A percentile compares a stretch with the other conserved stretches of the same genome.
Conservation (phyloP, 805 yeast species). For the Aciculoconidium aculeatum region DNA sequence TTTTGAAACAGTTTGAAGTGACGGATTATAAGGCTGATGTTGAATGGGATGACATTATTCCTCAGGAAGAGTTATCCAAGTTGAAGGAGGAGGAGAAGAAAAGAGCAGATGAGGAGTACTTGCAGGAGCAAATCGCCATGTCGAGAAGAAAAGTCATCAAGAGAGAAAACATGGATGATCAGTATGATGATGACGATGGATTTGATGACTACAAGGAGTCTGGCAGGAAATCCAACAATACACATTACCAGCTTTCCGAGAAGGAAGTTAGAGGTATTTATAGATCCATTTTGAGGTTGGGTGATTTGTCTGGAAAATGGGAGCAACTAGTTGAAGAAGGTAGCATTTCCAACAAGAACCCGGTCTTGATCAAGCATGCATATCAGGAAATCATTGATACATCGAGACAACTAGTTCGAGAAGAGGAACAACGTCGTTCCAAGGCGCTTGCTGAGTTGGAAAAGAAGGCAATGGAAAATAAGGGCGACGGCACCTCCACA, state of each 20-base stretch:
- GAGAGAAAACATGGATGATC: slow-evolving; percentile 29
- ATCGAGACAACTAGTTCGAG: slow-evolving; percentile 55
- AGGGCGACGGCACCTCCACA: slow-evolving; percentile 40
- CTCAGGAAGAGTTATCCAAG: slow-evolving; percentile 84
- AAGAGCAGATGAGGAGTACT: slow-evolving; percentile 76
- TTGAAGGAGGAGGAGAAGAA: slow-evolving; percentile 89
- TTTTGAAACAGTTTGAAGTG: slow-evolving; percentile 93
- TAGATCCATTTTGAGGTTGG: slow-evolving; percentile 73
- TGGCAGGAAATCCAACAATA: slow-evolving; percentile 25
- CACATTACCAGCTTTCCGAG: slow-evolving; percentile 59
- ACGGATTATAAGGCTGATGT: slow-evolving; percentile 98
- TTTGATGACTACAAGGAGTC: slow-evolving; percentile 25
- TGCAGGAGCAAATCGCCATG: slow-evolving; percentile 87
- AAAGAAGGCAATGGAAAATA: slow-evolving; percentile 46
- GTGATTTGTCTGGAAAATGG: slow-evolving; percentile 73
- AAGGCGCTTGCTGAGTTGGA: slow-evolving; percentile 54
- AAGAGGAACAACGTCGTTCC: slow-evolving; percentile 60
- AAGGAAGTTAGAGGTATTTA: slow-evolving; percentile 83
- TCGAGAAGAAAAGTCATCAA: slow-evolving; percentile 75
- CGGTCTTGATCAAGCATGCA: slow-evolving; percentile 68
- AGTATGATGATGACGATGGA: slow-evolving; percentile 31
- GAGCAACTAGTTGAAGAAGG: slow-evolving; percentile 88
- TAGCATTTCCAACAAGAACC: slow-evolving; percentile 75
- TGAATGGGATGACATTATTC: slow-evolving; percentile 98
- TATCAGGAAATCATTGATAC: slow-evolving; percentile 64